A percentile compares a stretch with the other conserved stretches of the same genome.
phyloP scores from a whole-genome alignment of 176 grass and related monocot species.

The Areca catechu region DNA sequence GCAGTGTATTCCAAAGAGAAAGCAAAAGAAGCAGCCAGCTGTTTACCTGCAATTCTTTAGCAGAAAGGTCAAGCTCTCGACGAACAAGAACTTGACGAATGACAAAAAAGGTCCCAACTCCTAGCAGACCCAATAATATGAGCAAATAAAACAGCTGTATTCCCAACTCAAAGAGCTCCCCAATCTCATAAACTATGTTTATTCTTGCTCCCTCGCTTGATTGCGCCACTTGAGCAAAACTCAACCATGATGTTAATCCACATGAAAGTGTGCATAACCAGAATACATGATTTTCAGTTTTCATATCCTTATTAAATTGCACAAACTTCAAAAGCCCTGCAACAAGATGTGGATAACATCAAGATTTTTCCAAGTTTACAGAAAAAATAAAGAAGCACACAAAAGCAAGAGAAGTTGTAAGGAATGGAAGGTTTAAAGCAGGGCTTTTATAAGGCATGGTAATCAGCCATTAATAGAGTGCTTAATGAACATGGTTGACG shows the following conservation, averaged over 20 bases:
- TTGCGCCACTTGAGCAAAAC: conserved; percentile 34
- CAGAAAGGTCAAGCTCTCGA: conserved; percentile 94
- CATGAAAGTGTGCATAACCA: conserved; percentile 34
- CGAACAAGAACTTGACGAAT: conserved; percentile 92
- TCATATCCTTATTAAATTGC: conserved; percentile 12
- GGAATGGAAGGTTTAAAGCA: too few relatives aligned
- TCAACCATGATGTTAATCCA: conserved; percentile 55
- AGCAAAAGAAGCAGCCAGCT: neutral
- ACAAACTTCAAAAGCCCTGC: too few relatives aligned
- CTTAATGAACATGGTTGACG: too few relatives aligned
- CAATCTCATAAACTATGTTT: conserved; percentile 66
- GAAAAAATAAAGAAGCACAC: too few relatives aligned
- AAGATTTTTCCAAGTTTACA: too few relatives aligned
- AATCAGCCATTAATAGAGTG: too few relatives aligned
- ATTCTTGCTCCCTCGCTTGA: conserved; percentile 56
- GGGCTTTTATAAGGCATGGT: too few relatives aligned
- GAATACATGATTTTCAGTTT: conserved; percentile 22
- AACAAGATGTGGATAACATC: too few relatives aligned
- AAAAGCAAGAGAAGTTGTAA: too few relatives aligned
- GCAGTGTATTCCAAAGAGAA: too few relatives aligned
- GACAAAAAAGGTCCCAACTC: conserved; percentile 80
- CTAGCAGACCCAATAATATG: conserved; percentile 73
- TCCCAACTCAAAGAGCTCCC: conserved; percentile 89
- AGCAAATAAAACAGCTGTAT: conserved; percentile 90
- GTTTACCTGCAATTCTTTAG: conserved; percentile 93